A percentile compares a stretch with the other conserved stretches of the same genome.
Evolutionary conservation across 768 basidiomycete species (phyloP).

Genomic region (Boletus insuetus): DNA sequence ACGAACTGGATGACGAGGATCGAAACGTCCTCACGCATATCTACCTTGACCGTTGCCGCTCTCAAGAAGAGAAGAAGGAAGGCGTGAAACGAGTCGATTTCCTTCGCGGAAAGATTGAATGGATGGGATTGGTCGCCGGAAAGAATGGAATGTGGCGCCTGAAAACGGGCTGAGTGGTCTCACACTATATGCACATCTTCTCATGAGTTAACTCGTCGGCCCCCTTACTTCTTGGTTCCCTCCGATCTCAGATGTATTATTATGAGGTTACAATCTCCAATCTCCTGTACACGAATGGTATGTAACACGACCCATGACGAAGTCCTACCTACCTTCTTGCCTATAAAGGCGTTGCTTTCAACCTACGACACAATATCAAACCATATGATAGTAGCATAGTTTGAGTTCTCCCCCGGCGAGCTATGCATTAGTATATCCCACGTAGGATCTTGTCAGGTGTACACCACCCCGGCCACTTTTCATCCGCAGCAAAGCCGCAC

Average conservation of each 20-base stretch:
- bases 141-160: slow-evolving; percentile 66
- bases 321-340: neutral
- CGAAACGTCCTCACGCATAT: slow-evolving; percentile 42
- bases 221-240: neutral
- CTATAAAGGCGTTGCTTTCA: too few species aligned
- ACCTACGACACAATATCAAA: too few species aligned
- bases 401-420: neutral
- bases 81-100: slow-evolving; percentile 63
- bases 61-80: slow-evolving; percentile 30
- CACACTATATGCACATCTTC: too few species aligned
- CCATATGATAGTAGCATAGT: neutral
- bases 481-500: slow-evolving; percentile 18
- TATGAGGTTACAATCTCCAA: neutral
- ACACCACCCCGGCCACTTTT: slow-evolving; percentile 22
- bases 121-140: slow-evolving; percentile 53
- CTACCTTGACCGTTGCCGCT: slow-evolving; percentile 45
- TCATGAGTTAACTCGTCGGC: neutral
- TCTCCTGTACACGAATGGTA: slow-evolving; percentile 1
- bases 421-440: neutral
- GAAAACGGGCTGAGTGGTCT: slow-evolving; percentile 40
- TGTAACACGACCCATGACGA: neutral
- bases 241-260: neutral
- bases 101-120: slow-evolving; percentile 48
- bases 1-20: slow-evolving; percentile 47
- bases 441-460: slow-evolving; percentile 9